Percentiles rank a stretch among this genome's conserved stretches.
phyloP scores from a whole-genome alignment of 805 yeast genomes.

The Lipomyces sp. region DNA sequence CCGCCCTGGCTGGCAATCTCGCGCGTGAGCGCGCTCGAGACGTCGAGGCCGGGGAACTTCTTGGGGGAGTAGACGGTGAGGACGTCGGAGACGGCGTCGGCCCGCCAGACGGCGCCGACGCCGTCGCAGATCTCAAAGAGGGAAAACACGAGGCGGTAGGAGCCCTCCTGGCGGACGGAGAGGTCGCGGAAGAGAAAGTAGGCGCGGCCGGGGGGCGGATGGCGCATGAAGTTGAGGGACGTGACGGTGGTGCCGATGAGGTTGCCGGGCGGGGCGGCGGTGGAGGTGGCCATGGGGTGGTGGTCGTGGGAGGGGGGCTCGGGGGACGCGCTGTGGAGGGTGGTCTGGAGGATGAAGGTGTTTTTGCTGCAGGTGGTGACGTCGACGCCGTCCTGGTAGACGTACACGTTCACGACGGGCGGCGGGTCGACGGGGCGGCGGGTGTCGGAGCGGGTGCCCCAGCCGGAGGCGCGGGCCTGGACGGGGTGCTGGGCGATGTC shows the following conservation, averaged over 20 bases:
- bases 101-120: conserved; percentile 27
- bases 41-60: conserved; percentile 38
- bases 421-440: conserved; percentile 40
- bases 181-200: conserved; percentile 38
- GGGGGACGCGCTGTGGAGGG: conserved; percentile 12
- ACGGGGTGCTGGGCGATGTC: conserved; percentile 36
- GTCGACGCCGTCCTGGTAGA: conserved; percentile 19
- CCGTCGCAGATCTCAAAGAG: conserved; percentile 33
- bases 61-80: conserved; percentile 38
- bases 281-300: conserved; percentile 2
- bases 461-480: conserved; percentile 39
- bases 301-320: background rate
- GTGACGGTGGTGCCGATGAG: conserved; percentile 23
- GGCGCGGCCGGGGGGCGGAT: conserved; percentile 34
- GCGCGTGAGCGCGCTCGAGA: conserved; percentile 35
- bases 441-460: conserved; percentile 37
- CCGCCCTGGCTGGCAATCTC: conserved; percentile 37
- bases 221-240: conserved; percentile 25
- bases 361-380: conserved; percentile 25
- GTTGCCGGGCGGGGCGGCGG: conserved; percentile 23
- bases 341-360: conserved; percentile 33
- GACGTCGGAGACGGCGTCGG: conserved; percentile 29
- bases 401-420: conserved; percentile 34
- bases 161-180: conserved; percentile 38
- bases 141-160: conserved; percentile 34